phyloP scores from a whole-genome alignment of 495 filamentous ascomycete species.

The Aspergillus ostianus region DNA sequence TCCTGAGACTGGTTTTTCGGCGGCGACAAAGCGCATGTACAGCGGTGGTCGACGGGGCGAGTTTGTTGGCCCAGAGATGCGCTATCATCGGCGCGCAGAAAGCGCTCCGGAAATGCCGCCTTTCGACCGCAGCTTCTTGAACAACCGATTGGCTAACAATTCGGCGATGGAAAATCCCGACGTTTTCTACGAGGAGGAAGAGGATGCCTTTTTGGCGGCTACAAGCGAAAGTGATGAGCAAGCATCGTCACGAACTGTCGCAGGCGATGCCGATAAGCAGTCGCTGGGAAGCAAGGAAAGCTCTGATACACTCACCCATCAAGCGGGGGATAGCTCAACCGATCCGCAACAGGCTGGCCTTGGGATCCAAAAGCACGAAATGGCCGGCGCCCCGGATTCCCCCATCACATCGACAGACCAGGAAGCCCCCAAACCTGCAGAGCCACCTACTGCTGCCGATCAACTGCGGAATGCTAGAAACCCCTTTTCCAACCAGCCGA shows the following conservation, averaged over 20 bases:
- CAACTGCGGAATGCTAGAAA: constrained; percentile 22
- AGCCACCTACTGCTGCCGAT: constrained; percentile 9
- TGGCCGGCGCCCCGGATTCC: not conserved
- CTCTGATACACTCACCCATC: constrained; percentile 39
- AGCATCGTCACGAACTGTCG: not conserved
- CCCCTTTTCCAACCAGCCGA: constrained; percentile 22
- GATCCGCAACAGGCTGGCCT: constrained; percentile 37
- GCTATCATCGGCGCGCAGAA: constrained; percentile 87
- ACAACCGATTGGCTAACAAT: constrained; percentile 62
- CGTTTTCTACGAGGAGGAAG: constrained; percentile 95
- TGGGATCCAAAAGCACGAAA: constrained; percentile 47
- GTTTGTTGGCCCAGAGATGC: constrained; percentile 78
- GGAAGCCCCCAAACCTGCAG: constrained; percentile 5
- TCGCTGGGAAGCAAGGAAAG: constrained; percentile 37
- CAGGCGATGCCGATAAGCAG: constrained; percentile 27
- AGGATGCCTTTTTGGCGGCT: constrained; percentile 60
- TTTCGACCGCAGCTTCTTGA: constrained; percentile 68
- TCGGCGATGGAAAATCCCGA: constrained; percentile 72
- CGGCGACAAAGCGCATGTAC: constrained; percentile 76
- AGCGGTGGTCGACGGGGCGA: constrained; percentile 74
- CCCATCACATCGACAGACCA: not conserved
- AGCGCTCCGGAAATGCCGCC: constrained; percentile 87
- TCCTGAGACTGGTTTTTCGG: constrained; percentile 54
- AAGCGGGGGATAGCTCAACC: constrained; percentile 25
- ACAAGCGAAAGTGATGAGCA: constrained; percentile 27